Conservation (phyloP, 257 asterid species). For the Penstemon eatonii region DNA sequence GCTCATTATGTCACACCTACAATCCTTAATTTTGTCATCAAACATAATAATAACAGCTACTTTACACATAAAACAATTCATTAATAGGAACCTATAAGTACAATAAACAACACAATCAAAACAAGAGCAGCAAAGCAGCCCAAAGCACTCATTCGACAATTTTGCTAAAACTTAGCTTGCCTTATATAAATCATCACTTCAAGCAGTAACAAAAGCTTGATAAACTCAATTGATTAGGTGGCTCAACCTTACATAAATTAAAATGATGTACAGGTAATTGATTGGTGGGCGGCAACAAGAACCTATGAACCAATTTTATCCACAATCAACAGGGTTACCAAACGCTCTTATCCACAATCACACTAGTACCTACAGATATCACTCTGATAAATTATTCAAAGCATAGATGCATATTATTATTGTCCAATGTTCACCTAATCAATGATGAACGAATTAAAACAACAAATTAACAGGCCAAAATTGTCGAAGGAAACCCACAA, state of each 20-base stretch:
- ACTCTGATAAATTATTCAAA: not conserved
- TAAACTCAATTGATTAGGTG: conserved; percentile 4
- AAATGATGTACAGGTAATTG: not conserved
- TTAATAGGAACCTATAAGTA: not conserved
- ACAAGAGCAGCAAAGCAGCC: conserved; percentile 4
- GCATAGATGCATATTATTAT: not conserved
- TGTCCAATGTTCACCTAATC: not conserved
- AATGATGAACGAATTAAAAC: not conserved
- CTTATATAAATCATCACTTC: conserved; percentile 16
- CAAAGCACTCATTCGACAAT: conserved; percentile 24
- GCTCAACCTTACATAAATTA: conserved; percentile 21
- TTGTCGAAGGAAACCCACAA: not conserved
- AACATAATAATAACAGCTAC: conserved; percentile 1
- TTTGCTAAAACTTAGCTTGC: conserved; percentile 13
- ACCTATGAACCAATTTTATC: too few species aligned
- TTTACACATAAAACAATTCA: too few species aligned
- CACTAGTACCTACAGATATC: not conserved
- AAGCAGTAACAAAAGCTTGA: conserved; percentile 15
- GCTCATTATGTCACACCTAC: conserved; percentile 32
- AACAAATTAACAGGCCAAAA: not conserved
- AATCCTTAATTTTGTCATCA: conserved; percentile 27
- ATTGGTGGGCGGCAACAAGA: conserved; percentile 7
- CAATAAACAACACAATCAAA: conserved; percentile 4
- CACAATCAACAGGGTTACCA: conserved; percentile 1
- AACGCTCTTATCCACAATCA: not conserved